Base-by-base conservation (phyloP, 345 rosid species). In the Iberis pinnata region DNA sequence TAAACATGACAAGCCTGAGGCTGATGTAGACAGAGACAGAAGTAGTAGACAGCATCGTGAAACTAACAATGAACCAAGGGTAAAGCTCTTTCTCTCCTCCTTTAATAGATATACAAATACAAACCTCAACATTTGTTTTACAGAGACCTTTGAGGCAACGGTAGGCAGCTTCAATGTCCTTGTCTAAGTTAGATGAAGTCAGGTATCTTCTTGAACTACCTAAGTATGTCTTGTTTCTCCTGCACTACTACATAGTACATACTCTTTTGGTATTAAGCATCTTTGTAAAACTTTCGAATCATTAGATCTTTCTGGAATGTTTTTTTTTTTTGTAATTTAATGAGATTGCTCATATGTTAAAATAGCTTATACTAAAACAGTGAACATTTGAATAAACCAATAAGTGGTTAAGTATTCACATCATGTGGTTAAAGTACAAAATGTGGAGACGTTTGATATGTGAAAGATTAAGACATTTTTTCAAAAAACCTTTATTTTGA, bases 1-100 rank as follows among this genome's bases (percentile, higher is more conserved):
- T 45, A 92, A 80, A 77, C 90, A 85, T 64, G 98, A 86, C 68
- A 81, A 80, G 64, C 83, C 84, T n/a, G 87, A 76, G 57, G 44
- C 75, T 63, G 70, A 74, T 47, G 68, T 73, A 54, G 88, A 83
- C 57, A 49, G 76, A 52, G 95, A 73, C 48, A 57, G 56, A 42
- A 67, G 77, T 26, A 70, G 65, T 41, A 75, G 71, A 60, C 86
- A 69, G 56, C 74, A 75, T 3, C 83, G 76, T 64, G 64, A 53
- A 51, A 73, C 82, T 25, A 76, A 63, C 47, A 74, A 68, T 61
- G 80, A 77, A 62, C 76, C 84, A 68, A 81, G 81, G 73, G 95
- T 88, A 74, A 41, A 76, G 9, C 10, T 9, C 31, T 42, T 56
- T 0, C 16, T 11, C 4, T 1, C 1, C 9, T 6, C 1, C 8